phyloP scores from a whole-genome alignment of 768 basidiomycete species.

The Brasilioporus rufonigricans region DNA sequence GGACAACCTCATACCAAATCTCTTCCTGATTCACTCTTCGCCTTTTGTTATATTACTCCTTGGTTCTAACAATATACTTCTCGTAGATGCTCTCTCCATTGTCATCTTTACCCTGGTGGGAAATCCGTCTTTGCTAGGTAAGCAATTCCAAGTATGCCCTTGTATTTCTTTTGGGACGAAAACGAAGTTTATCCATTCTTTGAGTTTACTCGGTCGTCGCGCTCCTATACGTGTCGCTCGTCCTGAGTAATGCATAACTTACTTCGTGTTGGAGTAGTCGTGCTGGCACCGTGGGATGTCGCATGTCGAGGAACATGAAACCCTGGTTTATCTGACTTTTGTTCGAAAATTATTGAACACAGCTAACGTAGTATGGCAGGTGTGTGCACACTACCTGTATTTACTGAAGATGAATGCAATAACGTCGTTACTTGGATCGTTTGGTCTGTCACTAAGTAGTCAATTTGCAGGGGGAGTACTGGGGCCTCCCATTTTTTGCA shows the following conservation, averaged over 20 bases:
- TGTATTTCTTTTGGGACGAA: slow-evolving; percentile 47
- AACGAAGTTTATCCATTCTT: slow-evolving; percentile 85
- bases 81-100: not conserved
- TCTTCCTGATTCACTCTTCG: slow-evolving; percentile 42
- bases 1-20: slow-evolving; percentile 55
- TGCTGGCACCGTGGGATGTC: slow-evolving; percentile 35
- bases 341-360: not conserved
- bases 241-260: slow-evolving; percentile 35
- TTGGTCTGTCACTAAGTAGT: not conserved
- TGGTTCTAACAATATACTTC: not conserved
- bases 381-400: not conserved
- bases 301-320: slow-evolving; percentile 50
- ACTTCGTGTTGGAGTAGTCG: slow-evolving; percentile 50
- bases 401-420: not conserved
- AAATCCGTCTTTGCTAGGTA: not conserved
- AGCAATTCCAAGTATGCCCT: not conserved
- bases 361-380: slow-evolving; percentile 15
- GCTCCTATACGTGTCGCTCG: slow-evolving; percentile 37
- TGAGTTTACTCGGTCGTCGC: slow-evolving; percentile 47
- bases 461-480: not conserved
- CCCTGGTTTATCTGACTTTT: slow-evolving; percentile 60
- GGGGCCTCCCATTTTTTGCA: too few relatives aligned
- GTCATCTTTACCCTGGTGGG: not conserved
- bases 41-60: not conserved
- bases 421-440: not conserved